Evolutionary conservation across 805 yeast genomes (phyloP), one percentile per base, ranked within the genome.

Genomic region (Suhomyces canberraensis): DNA sequence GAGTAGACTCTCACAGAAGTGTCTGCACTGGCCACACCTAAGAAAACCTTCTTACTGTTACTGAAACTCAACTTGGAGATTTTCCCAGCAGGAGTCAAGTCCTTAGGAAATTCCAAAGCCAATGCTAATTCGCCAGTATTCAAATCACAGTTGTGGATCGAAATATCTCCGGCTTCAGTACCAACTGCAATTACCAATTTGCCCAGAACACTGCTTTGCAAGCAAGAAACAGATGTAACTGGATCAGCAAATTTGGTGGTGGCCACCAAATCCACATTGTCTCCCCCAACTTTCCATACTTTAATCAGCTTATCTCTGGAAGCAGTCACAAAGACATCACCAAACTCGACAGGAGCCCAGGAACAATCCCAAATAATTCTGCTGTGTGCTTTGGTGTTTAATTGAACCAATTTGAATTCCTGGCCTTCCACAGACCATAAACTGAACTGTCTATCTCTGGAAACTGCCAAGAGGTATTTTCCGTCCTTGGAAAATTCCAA

Each of bases 281-380:
- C 59, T 4, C 61, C 69, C 8, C 53, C 52, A 8, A 77, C 58
- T 32, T 62, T 61, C 96, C 96, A 90, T 13, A 81, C 64, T 52
- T 84, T 86, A 33, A 90, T 56, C 3, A 79, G 73, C 52, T 81
- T 84, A 58, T 93, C 98, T 58, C 98, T 77, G 2, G 95, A 82
- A 0, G 83, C 95, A 0, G 97, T 90, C 11, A 85, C 71, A 52
- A 91, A 90, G n/a, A 57, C 56, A 16, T 43, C 32, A 3, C 55
- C 56, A 9, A 48, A 46, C 3, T 38, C 25, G 6, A 14, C 11
- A 4, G 89, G 87, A 0, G 81, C 66, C 96, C 97, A 93, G 25
- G 84, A 76, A 55, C 91, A 81, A 63, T 93, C 98, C 98, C 98
- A 95, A 29, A 93, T 78, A 50, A 93, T 91, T 60, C 97, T 78